A percentile compares a stretch with the other conserved stretches of the same genome.
Evolutionary conservation across 257 asterid genomes (phyloP).

Genomic region (Capsicum chinense): DNA sequence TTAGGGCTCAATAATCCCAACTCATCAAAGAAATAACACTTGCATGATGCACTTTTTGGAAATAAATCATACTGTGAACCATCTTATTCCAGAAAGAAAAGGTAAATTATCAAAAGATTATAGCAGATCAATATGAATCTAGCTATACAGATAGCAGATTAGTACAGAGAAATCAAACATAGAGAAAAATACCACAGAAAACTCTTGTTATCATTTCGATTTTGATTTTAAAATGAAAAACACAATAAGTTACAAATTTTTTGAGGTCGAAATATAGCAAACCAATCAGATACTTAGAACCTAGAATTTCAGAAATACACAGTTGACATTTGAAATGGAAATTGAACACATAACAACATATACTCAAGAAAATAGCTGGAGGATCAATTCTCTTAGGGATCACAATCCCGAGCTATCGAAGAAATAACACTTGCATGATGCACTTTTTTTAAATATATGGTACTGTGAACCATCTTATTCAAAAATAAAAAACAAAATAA

Average conservation of each 20-base stretch:
- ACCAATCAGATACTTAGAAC: background rate
- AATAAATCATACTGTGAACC: conserved; percentile 71
- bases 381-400: conserved; percentile 37
- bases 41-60: conserved; percentile 77
- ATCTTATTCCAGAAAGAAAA: conserved; percentile 41
- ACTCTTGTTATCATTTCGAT: background rate
- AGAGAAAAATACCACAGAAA: background rate
- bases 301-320: too few species aligned
- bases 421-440: conserved; percentile 87
- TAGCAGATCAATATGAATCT: background rate
- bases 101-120: background rate
- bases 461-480: conserved; percentile 56
- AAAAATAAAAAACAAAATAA: background rate
- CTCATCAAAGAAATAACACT: conserved; percentile 86
- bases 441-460: conserved; percentile 26
- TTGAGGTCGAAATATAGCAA: background rate
- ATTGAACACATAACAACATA: background rate
- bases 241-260: background rate
- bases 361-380: too few species aligned
- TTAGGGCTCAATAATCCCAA: conserved; percentile 59
- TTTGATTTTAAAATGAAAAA: background rate
- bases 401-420: conserved; percentile 63
- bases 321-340: background rate
- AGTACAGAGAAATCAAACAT: background rate
- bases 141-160: background rate